Percentiles rank a stretch among this genome's conserved stretches.
Conservation (phyloP, 805 yeast genomes). For the Schwanniomyces sp. region DNA sequence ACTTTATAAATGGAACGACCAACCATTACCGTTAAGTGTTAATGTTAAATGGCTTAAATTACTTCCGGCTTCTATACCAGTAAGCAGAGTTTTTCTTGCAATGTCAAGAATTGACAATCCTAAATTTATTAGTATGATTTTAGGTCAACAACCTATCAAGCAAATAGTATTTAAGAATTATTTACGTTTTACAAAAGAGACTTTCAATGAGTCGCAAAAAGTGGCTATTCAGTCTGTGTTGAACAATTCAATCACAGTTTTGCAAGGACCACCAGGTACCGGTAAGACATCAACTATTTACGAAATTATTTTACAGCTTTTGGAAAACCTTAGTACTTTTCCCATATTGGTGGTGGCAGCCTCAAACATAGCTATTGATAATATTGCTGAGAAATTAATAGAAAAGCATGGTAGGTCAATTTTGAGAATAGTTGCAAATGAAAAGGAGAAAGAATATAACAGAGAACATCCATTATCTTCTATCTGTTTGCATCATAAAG, state of each 20-base stretch:
- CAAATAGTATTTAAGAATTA: constrained; percentile 59
- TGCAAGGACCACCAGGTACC: constrained; percentile 69
- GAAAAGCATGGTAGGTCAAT: constrained; percentile 49
- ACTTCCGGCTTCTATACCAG: constrained; percentile 63
- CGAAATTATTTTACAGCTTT: constrained; percentile 50
- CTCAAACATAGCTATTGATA: constrained; percentile 73
- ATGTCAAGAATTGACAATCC: constrained; percentile 60
- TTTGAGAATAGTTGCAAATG: constrained; percentile 56
- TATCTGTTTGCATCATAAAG: constrained; percentile 64
- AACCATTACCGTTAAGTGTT: constrained; percentile 46
- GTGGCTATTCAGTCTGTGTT: constrained; percentile 54
- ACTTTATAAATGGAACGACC: constrained; percentile 58
- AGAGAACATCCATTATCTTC: constrained; percentile 55
- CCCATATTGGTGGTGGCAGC: constrained; percentile 76
- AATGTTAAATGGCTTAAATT: constrained; percentile 38
- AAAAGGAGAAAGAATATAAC: constrained; percentile 62
- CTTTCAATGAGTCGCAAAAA: constrained; percentile 59
- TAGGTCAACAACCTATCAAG: constrained; percentile 55
- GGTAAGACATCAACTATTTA: constrained; percentile 46
- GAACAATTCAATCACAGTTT: constrained; percentile 48
- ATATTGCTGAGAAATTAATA: constrained; percentile 68
- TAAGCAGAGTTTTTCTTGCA: constrained; percentile 62
- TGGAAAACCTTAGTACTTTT: constrained; percentile 53
- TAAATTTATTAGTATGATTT: constrained; percentile 50
- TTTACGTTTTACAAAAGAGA: constrained; percentile 47